phyloP scores from a whole-genome alignment of 495 filamentous ascomycete species.

The Glutinoglossum americanum region DNA sequence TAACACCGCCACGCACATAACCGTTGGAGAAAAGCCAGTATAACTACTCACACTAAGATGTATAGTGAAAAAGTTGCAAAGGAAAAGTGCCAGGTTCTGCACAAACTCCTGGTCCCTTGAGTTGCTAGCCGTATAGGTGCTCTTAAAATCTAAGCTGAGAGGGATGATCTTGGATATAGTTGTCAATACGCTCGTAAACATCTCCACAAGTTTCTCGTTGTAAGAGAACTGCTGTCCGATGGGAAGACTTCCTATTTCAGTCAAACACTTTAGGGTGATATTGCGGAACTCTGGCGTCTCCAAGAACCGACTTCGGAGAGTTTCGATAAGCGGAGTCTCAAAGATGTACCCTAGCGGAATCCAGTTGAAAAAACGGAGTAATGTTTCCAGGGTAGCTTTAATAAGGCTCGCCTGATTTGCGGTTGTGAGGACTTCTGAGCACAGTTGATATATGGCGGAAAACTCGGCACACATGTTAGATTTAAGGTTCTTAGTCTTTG shows the following conservation, averaged over 20 bases:
- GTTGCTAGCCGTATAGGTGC: slow-evolving; percentile 75
- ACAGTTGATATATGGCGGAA: slow-evolving; percentile 89
- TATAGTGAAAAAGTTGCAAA: slow-evolving; percentile 85
- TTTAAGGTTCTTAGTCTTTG: slow-evolving; percentile 88
- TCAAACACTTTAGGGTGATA: slow-evolving; percentile 86
- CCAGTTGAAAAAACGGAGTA: slow-evolving; percentile 95
- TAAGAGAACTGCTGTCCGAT: slow-evolving; percentile 56
- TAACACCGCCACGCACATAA: not conserved
- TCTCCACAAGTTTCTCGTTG: slow-evolving; percentile 79
- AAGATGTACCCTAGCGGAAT: slow-evolving; percentile 97
- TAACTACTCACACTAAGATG: slow-evolving; percentile 56
- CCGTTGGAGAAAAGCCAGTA: not conserved
- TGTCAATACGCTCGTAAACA: slow-evolving; percentile 91
- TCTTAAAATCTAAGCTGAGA: slow-evolving; percentile 66
- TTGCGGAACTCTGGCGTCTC: slow-evolving; percentile 87
- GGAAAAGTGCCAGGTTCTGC: slow-evolving; percentile 84
- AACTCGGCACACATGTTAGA: slow-evolving; percentile 97
- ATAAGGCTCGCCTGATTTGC: slow-evolving; percentile 75
- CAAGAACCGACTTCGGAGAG: slow-evolving; percentile 70
- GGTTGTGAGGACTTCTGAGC: slow-evolving; percentile 74
- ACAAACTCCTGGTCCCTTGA: slow-evolving; percentile 92
- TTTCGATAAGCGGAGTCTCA: slow-evolving; percentile 91
- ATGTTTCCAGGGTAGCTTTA: slow-evolving; percentile 82
- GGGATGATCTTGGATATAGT: slow-evolving; percentile 82
- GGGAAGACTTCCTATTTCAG: slow-evolving; percentile 84